These are phyloP conservation scores for Tetrahymena borealis DNA, from an alignment of 73 alveolate species.

Conservation along the genomic window DNA sequence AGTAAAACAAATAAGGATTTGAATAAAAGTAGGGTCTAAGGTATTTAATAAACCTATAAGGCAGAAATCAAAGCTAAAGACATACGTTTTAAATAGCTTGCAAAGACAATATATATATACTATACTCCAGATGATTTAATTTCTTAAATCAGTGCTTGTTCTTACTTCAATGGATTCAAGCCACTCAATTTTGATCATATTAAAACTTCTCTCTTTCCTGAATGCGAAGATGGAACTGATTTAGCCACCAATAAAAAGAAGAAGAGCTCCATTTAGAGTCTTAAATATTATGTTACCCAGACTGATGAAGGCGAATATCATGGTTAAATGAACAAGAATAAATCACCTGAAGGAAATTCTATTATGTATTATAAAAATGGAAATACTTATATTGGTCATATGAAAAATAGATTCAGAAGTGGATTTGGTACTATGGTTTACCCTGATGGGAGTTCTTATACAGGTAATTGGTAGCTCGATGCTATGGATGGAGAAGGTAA, in stretches of 20 bases:
- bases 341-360: not conserved
- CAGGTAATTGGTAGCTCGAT: not conserved
- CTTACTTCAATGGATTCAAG: not conserved
- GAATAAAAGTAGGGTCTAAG: not conserved
- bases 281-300: not conserved
- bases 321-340: not conserved
- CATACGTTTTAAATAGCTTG: not conserved
- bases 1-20: not conserved
- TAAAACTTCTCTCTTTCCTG: not conserved
- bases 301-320: not conserved
- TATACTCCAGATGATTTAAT: not conserved
- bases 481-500: not conserved
- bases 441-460: not conserved
- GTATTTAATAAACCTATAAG: not conserved
- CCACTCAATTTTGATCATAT: not conserved
- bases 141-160: not conserved
- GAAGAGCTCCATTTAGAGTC: not conserved
- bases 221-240: not conserved
- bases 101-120: not conserved
- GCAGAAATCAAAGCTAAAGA: not conserved
- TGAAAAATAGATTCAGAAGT: not conserved
- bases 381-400: not conserved
- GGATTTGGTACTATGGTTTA: not conserved
- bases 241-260: not conserved
- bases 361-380: not conserved